Evolutionary conservation across 1,139 yeast genomes (phyloP).

Genomic region (Pneumocystis canis): DNA sequence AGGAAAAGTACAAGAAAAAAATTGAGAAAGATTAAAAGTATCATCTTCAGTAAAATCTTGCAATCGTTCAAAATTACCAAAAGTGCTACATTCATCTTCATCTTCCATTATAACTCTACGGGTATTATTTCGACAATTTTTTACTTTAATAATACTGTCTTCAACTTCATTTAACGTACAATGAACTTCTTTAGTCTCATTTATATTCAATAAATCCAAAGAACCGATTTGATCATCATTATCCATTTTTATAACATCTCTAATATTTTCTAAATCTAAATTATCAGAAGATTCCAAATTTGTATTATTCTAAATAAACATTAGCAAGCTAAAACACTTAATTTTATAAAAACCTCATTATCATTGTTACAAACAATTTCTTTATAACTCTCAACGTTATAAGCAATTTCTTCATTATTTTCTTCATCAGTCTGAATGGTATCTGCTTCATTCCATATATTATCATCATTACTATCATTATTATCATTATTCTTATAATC

Average conservation of each 20-base stretch:
- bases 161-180: neutral
- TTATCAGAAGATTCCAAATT: neutral
- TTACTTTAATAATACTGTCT: neutral
- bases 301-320: neutral
- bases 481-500: conserved; percentile 19
- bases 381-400: neutral
- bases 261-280: neutral
- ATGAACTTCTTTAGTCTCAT: neutral
- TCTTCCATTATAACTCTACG: neutral
- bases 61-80: neutral
- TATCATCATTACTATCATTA: conserved; percentile 15
- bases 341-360: neutral
- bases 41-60: neutral
- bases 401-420: neutral
- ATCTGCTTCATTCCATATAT: conserved; percentile 18
- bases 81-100: neutral
- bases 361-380: neutral
- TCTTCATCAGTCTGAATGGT: conserved; percentile 15
- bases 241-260: neutral
- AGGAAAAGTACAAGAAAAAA: neutral
- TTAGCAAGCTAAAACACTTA: neutral
- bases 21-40: neutral
- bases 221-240: neutral
- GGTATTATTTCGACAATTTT: neutral
- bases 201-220: neutral